These are phyloP conservation scores for Carex myosuroides DNA, from an alignment of 176 grass and related monocot genomes.

Conservation along the genomic window DNA sequence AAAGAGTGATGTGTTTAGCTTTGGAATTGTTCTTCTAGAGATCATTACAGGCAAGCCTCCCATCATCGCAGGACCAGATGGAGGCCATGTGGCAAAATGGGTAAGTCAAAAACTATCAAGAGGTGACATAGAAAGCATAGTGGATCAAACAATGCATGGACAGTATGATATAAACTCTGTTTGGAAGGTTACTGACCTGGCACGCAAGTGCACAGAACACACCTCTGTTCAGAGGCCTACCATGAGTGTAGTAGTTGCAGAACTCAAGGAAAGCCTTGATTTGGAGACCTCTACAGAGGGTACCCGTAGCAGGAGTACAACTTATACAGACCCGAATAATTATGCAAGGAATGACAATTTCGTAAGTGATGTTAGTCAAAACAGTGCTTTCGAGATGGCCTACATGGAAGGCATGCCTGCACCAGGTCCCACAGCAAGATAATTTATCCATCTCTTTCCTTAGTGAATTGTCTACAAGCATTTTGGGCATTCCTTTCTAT, in stretches of 20 bases:
- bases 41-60: constrained; percentile 37
- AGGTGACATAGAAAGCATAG: constrained; percentile 47
- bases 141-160: constrained; percentile 29
- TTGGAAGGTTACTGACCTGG: constrained; percentile 44
- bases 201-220: constrained; percentile 22
- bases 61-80: not conserved
- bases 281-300: constrained; percentile 17
- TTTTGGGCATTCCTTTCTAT: not conserved
- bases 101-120: constrained; percentile 27
- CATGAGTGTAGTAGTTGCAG: constrained; percentile 32
- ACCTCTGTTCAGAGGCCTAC: constrained; percentile 29
- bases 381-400: constrained; percentile 9
- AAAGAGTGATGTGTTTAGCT: constrained; percentile 58
- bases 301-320: not conserved
- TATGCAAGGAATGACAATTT: constrained; percentile 8
- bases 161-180: constrained; percentile 45
- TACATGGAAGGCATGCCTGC: not conserved
- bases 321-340: not conserved
- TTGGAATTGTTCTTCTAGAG: constrained; percentile 46
- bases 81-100: constrained; percentile 27
- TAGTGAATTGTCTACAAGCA: not conserved
- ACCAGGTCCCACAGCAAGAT: not conserved
- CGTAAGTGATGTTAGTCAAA: constrained; percentile 16
- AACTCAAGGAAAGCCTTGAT: constrained; percentile 55
- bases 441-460: not conserved